phyloP scores from a whole-genome alignment of 1,139 yeast genomes.

The Arxiozyma slooffiae region DNA sequence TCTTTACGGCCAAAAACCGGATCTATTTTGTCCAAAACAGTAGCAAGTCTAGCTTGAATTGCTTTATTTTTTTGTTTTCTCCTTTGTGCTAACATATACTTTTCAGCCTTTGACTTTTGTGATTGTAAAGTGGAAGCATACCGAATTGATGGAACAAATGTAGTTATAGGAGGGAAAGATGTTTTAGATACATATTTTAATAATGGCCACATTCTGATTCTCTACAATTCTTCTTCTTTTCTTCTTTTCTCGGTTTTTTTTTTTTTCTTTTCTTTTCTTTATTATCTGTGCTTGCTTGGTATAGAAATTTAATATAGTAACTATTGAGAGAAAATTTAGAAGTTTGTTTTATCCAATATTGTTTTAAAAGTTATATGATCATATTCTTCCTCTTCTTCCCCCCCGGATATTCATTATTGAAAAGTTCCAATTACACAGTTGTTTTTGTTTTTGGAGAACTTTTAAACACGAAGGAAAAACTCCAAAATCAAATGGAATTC shows the following conservation, averaged over 20 bases:
- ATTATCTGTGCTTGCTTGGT: background rate
- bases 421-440: too few species aligned
- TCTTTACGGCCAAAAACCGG: conserved; percentile 71
- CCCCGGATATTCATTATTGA: too few species aligned
- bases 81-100: conserved; percentile 30
- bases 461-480: too few species aligned
- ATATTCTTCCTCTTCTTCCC: too few species aligned
- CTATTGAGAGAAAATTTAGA: too few species aligned
- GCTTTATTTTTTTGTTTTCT: conserved; percentile 32
- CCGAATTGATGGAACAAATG: background rate
- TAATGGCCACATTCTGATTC: background rate
- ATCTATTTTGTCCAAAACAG: conserved; percentile 38
- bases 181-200: background rate
- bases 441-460: too few species aligned
- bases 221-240: conserved; percentile 15
- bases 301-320: too few species aligned
- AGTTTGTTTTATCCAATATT: too few species aligned
- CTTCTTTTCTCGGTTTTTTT: conserved; percentile 18
- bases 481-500: too few species aligned
- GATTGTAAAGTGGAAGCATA: conserved; percentile 1
- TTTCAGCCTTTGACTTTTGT: conserved; percentile 20
- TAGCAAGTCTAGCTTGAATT: conserved; percentile 25
- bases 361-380: too few species aligned
- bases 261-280: too few species aligned
- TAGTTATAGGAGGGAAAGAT: background rate